A percentile compares a stretch with the other conserved stretches of the same genome.
phyloP scores from a whole-genome alignment of 306 rosid species.

The Casuarina glauca region DNA sequence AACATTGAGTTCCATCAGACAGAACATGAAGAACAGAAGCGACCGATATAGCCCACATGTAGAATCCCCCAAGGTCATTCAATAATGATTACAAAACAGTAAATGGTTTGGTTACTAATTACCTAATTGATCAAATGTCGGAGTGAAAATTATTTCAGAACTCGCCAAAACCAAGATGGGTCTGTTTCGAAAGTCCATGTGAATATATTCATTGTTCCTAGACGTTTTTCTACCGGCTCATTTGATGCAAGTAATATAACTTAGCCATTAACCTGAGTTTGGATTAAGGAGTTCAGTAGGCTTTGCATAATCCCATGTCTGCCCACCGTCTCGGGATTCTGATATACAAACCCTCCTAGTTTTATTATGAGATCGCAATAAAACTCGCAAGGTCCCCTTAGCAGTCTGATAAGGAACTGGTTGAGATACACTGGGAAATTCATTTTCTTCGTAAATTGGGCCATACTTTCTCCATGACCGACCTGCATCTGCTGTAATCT shows the following conservation, averaged over 20 bases:
- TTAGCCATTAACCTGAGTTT: constrained; percentile 68
- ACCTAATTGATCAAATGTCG: background rate
- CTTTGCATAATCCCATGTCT: constrained; percentile 70
- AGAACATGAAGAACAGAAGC: background rate
- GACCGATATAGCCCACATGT: too few species aligned
- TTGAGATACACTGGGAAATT: constrained; percentile 79
- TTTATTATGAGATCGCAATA: constrained; percentile 70
- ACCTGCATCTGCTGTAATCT: constrained; percentile 71
- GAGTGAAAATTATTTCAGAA: background rate
- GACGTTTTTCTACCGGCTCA: constrained; percentile 7
- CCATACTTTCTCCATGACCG: constrained; percentile 83
- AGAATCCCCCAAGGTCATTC: too few species aligned
- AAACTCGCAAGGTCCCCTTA: constrained; percentile 68
- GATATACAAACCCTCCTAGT: constrained; percentile 69
- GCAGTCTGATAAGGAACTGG: constrained; percentile 87
- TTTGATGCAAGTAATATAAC: constrained; percentile 15
- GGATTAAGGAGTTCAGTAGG: constrained; percentile 88
- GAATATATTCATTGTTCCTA: constrained; percentile 9
- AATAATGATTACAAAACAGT: background rate
- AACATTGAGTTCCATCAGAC: background rate
- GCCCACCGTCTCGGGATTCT: constrained; percentile 80
- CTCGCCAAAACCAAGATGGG: constrained; percentile 17
- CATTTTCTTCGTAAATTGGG: constrained; percentile 70
- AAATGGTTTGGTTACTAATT: background rate
- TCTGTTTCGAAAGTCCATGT: constrained; percentile 7